A percentile compares a stretch with the other conserved stretches of the same genome.
These are phyloP conservation scores for Nicotiana tabacum DNA, from an alignment of 257 asterid genomes.

Conservation along the genomic window DNA sequence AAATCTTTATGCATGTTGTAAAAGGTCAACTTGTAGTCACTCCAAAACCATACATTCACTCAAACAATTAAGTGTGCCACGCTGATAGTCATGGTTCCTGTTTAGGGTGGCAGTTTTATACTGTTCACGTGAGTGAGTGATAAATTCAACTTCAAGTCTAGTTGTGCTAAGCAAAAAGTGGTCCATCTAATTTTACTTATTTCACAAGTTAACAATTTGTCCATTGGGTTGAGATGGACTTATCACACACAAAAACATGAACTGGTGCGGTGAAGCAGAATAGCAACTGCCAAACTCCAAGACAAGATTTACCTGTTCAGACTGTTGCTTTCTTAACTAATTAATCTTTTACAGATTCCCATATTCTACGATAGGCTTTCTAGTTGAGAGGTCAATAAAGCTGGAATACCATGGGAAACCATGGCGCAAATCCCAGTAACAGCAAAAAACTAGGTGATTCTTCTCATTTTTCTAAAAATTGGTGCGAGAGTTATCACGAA, in stretches of 20 bases:
- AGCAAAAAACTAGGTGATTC: too few species aligned
- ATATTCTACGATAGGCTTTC: too few species aligned
- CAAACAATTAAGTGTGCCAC: neutral
- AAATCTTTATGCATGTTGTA: neutral
- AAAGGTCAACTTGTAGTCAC: neutral
- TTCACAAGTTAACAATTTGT: neutral
- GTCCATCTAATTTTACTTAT: constrained; percentile 1
- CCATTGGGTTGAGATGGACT: neutral
- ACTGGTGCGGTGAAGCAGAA: neutral
- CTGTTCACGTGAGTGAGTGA: neutral
- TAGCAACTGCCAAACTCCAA: neutral
- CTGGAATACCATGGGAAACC: too few species aligned
- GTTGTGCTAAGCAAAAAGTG: neutral
- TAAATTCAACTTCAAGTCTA: neutral
- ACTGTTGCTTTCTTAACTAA: too few species aligned
- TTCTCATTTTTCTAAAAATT: too few species aligned
- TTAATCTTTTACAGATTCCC: too few species aligned
- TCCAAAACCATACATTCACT: neutral
- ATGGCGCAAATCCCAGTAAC: too few species aligned
- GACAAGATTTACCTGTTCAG: too few species aligned
- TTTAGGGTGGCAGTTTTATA: neutral
- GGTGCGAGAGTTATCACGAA: too few species aligned
- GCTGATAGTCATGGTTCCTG: neutral
- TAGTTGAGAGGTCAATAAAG: too few species aligned
- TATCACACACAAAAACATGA: neutral